Percentiles rank a stretch among this genome's conserved stretches.
Evolutionary conservation across 1,139 yeast species (phyloP).

Genomic region (Diutina scorzettiae): DNA sequence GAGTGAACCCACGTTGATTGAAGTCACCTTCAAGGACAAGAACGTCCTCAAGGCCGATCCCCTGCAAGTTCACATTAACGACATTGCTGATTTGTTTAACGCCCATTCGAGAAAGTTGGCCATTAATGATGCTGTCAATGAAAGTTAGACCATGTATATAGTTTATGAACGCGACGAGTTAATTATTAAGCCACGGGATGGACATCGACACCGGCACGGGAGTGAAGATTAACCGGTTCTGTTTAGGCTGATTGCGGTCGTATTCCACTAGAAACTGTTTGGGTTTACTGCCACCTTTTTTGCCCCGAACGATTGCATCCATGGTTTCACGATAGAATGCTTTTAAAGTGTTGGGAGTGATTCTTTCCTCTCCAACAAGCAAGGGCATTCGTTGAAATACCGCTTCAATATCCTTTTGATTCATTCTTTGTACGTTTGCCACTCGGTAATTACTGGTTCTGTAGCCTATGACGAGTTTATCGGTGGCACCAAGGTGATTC

Average conservation of each 20-base stretch:
- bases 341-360: neutral
- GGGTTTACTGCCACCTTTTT: neutral
- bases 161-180: too few species aligned
- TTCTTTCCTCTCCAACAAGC: neutral
- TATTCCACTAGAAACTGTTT: neutral
- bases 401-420: neutral
- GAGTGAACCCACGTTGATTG: slow-evolving; percentile 42
- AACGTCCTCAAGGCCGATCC: slow-evolving; percentile 62
- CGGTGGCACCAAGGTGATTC: neutral
- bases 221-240: neutral
- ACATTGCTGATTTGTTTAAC: slow-evolving; percentile 46
- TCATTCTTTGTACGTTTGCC: neutral
- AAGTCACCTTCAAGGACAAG: slow-evolving; percentile 78
- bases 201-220: too few species aligned
- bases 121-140: slow-evolving; percentile 47
- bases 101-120: slow-evolving; percentile 61
- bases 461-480: slow-evolving; percentile 1
- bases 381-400: neutral
- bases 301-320: neutral
- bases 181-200: too few species aligned
- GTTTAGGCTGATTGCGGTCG: neutral
- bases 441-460: neutral
- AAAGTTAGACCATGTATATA: slow-evolving; percentile 6
- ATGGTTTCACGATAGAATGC: neutral
- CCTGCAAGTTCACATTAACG: slow-evolving; percentile 34